Base-by-base conservation (phyloP, 2,329 filamentous ascomycete genomes). In the Emmonsiellopsis sp. region DNA sequence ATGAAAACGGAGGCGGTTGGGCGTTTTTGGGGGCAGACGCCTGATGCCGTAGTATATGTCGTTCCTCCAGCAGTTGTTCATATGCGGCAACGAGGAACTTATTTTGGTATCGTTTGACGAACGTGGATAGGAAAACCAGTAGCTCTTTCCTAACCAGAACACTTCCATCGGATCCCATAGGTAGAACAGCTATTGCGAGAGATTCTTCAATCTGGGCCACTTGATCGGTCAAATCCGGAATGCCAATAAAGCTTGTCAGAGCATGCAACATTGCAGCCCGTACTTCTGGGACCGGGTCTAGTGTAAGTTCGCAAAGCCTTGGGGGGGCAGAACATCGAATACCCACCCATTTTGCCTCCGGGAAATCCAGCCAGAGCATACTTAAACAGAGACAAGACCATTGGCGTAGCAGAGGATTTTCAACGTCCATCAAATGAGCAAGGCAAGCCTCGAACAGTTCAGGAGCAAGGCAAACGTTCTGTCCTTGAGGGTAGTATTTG, bases 311-410 rank as follows among this genome's bases (percentile, higher is more conserved):
- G 48, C 88, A 87, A 2, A 98, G 77, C 63, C 89, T 86, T 49
- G 85, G 78, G 53, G 91, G 90, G 1, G 91, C 93, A 60, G 86
- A 85, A 64, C 90, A 89, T 46, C 88, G 80, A 56, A 97, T 95
- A n/a, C 89, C 93, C 60, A 87, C 82, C 88, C 92, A 97, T 68
- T 97, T 97, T 0, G 91, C 92, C 65, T 96, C 90, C 1, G 90
- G 84, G 51, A 91, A 86, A 62, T 94, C 87, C 59, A 86, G 81
- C 91, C 92, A 97, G 21, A 98, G 77, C 74, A 96, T 92, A 67
- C 92, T 95, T 57, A 98, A 82, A 70, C 92, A 97, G 7, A 98
- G 77, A 65, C 91, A 95, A 14, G 90, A 91, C 90, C 93, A 98
- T 68, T 98, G 93, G 40, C 93, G 81, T 47, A 98, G 75, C 8